Evolutionary conservation across 1,284 basidiomycete genomes (phyloP).

Genomic region (Boletus semigastroideus): DNA sequence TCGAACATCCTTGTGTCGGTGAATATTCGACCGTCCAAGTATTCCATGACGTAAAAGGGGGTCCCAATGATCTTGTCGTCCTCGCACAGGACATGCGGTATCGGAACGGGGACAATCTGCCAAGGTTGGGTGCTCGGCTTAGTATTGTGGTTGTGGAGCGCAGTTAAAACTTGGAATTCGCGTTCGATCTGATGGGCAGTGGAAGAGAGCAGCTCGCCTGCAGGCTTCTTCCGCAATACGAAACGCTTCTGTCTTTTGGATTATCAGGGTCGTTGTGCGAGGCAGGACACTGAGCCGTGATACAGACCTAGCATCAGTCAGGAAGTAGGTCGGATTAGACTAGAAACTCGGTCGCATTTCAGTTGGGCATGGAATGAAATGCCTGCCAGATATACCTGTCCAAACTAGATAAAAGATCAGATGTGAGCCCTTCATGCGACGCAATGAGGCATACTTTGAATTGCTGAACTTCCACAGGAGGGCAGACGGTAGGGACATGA

Average conservation of each 20-base stretch:
- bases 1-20: constrained; percentile 80
- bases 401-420: constrained; percentile 53
- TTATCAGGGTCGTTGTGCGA: constrained; percentile 30
- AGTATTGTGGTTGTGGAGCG: constrained; percentile 74
- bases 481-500: constrained; percentile 55
- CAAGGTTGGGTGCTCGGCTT: constrained; percentile 49
- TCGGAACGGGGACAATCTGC: constrained; percentile 78
- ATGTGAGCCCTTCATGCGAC: not conserved
- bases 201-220: constrained; percentile 78
- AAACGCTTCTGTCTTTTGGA: constrained; percentile 56
- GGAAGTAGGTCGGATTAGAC: constrained; percentile 95
- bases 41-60: constrained; percentile 96
- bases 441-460: constrained; percentile 68
- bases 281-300: not conserved
- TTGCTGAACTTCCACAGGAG: constrained; percentile 83
- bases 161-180: constrained; percentile 80
- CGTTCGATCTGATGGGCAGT: constrained; percentile 96
- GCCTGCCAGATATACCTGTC: constrained; percentile 55
- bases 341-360: constrained; percentile 30
- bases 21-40: constrained; percentile 90
- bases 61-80: constrained; percentile 80
- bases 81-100: constrained; percentile 82
- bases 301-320: constrained; percentile 69
- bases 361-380: constrained; percentile 2
- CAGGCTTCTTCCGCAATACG: constrained; percentile 94